phyloP scores from a whole-genome alignment of 306 rosid genomes.

The Pterocarpus macrocarpus region DNA sequence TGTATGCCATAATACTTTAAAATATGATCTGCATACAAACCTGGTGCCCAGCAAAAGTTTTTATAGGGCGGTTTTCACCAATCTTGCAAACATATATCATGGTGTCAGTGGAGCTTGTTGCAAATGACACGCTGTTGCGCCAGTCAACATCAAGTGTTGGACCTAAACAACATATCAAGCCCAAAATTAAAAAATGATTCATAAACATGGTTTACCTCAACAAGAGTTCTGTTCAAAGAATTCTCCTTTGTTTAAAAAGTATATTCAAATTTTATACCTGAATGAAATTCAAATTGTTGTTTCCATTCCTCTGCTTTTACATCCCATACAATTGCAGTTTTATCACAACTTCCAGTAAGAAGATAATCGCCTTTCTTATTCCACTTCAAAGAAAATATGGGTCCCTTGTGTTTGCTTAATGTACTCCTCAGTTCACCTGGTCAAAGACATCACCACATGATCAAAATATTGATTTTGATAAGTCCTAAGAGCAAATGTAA shows the following conservation, averaged over 20 bases:
- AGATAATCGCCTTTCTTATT: constrained; percentile 86
- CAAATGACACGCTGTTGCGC: constrained; percentile 80
- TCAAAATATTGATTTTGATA: not conserved
- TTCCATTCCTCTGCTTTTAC: constrained; percentile 77
- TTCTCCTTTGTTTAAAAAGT: not conserved
- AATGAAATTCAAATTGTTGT: constrained; percentile 81
- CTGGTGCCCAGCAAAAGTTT: constrained; percentile 79
- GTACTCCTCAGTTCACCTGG: constrained; percentile 79
- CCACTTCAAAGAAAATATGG: constrained; percentile 86
- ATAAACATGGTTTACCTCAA: not conserved
- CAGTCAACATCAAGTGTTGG: constrained; percentile 87
- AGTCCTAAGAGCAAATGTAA: not conserved
- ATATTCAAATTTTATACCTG: constrained; percentile 55
- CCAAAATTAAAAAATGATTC: constrained; percentile 9
- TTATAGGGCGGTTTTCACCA: constrained; percentile 75
- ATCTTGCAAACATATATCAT: constrained; percentile 83
- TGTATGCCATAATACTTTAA: not conserved
- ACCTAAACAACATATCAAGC: constrained; percentile 58
- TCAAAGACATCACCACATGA: constrained; percentile 41
- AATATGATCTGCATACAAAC: constrained; percentile 43
- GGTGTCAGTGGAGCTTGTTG: constrained; percentile 78
- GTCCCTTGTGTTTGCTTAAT: constrained; percentile 76
- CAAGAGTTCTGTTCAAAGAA: not conserved
- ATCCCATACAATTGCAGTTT: constrained; percentile 89
- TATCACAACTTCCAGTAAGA: constrained; percentile 87